Percentiles rank a stretch among this genome's conserved stretches.
Conservation (phyloP, 805 yeast genomes). For the Tetrapisispora nanseiensis region DNA sequence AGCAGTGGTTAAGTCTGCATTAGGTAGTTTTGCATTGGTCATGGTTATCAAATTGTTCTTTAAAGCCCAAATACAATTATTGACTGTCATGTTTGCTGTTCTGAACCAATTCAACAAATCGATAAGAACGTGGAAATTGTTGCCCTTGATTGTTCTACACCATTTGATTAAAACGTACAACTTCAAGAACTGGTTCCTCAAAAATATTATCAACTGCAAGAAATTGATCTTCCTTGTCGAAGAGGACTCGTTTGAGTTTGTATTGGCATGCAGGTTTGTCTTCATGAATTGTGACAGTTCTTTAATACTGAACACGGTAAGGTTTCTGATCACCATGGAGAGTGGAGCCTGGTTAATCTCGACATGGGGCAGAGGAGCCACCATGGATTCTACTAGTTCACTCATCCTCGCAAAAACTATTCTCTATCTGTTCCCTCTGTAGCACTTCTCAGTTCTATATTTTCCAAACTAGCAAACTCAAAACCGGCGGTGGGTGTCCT, state of each 20-base stretch:
- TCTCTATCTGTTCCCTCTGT: too few species aligned
- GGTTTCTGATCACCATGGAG: constrained; percentile 24
- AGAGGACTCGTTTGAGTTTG: constrained; percentile 10
- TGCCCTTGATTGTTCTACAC: constrained; percentile 55
- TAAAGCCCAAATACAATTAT: constrained; percentile 51
- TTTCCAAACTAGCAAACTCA: too few species aligned
- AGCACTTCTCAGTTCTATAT: too few species aligned
- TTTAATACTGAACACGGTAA: constrained; percentile 26
- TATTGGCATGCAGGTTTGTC: constrained; percentile 19
- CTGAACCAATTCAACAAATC: constrained; percentile 85
- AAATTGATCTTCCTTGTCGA: constrained; percentile 57
- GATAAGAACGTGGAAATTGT: constrained; percentile 63
- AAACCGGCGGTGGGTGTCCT: too few species aligned
- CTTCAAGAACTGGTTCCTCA: constrained; percentile 78
- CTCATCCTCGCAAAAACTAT: neutral
- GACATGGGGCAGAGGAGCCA: constrained; percentile 28
- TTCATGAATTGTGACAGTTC: constrained; percentile 29
- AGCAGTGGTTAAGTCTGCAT: constrained; percentile 82
- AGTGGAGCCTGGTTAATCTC: constrained; percentile 28
- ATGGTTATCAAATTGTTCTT: constrained; percentile 51
- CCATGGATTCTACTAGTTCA: constrained; percentile 1
- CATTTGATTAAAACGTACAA: constrained; percentile 82
- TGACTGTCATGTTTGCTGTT: constrained; percentile 63
- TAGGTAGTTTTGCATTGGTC: constrained; percentile 83
- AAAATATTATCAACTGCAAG: constrained; percentile 53